Conservation (phyloP, 352 stramenopile species). For the Phytopythium sindhum region DNA sequence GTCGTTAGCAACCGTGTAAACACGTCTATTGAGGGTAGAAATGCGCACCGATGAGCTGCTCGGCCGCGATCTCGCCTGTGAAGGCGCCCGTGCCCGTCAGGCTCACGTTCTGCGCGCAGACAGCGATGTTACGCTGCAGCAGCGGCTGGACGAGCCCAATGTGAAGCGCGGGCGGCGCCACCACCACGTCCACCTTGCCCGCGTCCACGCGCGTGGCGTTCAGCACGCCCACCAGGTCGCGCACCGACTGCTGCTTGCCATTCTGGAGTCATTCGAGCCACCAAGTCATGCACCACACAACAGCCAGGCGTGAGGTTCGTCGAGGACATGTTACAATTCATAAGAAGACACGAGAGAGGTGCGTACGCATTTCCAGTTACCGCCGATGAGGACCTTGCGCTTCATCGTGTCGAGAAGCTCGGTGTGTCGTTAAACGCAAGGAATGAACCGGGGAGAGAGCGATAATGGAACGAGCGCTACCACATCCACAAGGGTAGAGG, state of each 20-base stretch:
- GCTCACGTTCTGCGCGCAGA: slow-evolving; percentile 82
- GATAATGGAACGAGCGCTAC: no score
- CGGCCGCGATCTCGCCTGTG: slow-evolving; percentile 90
- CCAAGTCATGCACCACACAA: no score
- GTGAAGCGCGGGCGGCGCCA: slow-evolving; percentile 76
- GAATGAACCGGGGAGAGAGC: neutral
- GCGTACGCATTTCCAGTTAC: slow-evolving; percentile 94
- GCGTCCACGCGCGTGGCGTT: slow-evolving; percentile 64
- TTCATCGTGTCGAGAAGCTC: slow-evolving; percentile 17
- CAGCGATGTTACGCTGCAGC: slow-evolving; percentile 56
- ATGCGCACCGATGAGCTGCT: slow-evolving; percentile 75
- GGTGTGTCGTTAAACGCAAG: neutral
- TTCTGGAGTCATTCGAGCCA: slow-evolving; percentile 28
- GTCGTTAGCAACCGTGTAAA: neutral
- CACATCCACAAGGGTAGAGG: no score
- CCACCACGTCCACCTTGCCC: slow-evolving; percentile 69
- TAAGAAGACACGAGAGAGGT: slow-evolving; percentile 10
- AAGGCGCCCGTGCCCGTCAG: slow-evolving; percentile 87
- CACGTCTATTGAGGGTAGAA: neutral
- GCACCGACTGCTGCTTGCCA: slow-evolving; percentile 76
- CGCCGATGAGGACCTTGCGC: slow-evolving; percentile 89
- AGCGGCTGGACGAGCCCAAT: slow-evolving; percentile 46
- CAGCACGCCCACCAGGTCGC: slow-evolving; percentile 85
- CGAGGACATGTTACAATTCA: neutral
- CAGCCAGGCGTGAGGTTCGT: slow-evolving; percentile 1